These are phyloP conservation scores for Houttuynia cordata DNA, from an alignment of 164 flowering plant species.

Conservation along the genomic window DNA sequence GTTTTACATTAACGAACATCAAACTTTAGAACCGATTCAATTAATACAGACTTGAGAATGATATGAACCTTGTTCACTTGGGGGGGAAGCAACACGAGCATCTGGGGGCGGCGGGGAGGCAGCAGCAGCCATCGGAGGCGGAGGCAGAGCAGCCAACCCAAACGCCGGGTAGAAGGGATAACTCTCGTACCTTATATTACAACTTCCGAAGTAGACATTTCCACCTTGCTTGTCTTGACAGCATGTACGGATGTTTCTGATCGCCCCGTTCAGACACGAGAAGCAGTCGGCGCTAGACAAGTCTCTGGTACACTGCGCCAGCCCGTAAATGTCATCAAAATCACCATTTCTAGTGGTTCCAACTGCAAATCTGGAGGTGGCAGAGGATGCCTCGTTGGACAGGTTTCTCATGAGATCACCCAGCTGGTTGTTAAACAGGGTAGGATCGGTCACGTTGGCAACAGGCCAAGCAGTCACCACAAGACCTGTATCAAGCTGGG, in stretches of 20 bases:
- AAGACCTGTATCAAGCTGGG: background rate
- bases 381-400: background rate
- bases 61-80: background rate
- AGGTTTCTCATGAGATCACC: constrained; percentile 2
- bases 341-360: background rate
- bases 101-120: background rate
- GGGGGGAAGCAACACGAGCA: background rate
- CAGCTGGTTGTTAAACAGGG: background rate
- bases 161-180: background rate
- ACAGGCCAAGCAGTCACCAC: too few species aligned
- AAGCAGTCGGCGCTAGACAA: background rate
- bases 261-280: background rate
- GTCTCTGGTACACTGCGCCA: constrained; percentile 9
- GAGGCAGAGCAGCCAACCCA: background rate
- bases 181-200: constrained; percentile 6
- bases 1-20: too few species aligned
- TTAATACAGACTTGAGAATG: background rate
- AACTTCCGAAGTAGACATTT: background rate
- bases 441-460: background rate
- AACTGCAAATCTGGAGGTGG: background rate
- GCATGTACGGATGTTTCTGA: background rate
- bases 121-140: too few species aligned
- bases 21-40: background rate
- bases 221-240: constrained; percentile 3
- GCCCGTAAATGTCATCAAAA: background rate